A percentile compares a stretch with the other conserved stretches of the same genome.
phyloP scores from a whole-genome alignment of 345 rosid species.

The Ceriops tagal region DNA sequence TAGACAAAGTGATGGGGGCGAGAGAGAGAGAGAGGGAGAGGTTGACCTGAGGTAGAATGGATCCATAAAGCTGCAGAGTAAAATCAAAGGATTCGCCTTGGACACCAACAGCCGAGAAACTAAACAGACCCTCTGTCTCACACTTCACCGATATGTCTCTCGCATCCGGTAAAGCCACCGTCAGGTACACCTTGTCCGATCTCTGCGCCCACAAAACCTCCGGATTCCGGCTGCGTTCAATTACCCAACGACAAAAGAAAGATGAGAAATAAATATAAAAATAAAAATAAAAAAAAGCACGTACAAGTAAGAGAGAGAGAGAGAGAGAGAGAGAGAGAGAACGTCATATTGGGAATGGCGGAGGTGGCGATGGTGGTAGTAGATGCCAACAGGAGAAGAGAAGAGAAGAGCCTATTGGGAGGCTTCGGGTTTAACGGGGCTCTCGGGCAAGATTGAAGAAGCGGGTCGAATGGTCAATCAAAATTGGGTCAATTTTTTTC shows the following conservation, averaged over 20 bases:
- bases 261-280: neutral
- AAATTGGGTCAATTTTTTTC: no score
- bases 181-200: constrained; percentile 75
- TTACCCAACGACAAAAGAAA: neutral
- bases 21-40: neutral
- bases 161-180: constrained; percentile 84
- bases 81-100: constrained; percentile 67
- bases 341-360: neutral
- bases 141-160: constrained; percentile 69
- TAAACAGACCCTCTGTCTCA: constrained; percentile 63
- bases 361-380: neutral
- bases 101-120: constrained; percentile 74
- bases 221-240: constrained; percentile 59
- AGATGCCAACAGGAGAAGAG: neutral
- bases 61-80: constrained; percentile 61
- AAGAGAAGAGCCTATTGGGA: neutral
- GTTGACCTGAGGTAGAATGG: constrained; percentile 58
- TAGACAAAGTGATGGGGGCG: no score
- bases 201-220: constrained; percentile 98
- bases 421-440: neutral
- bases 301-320: neutral
- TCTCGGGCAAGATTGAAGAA: neutral
- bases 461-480: neutral
- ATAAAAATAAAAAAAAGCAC: neutral
- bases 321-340: neutral